Conservation (phyloP, 495 filamentous ascomycete species). For the Podospora pseudopauciseta region DNA sequence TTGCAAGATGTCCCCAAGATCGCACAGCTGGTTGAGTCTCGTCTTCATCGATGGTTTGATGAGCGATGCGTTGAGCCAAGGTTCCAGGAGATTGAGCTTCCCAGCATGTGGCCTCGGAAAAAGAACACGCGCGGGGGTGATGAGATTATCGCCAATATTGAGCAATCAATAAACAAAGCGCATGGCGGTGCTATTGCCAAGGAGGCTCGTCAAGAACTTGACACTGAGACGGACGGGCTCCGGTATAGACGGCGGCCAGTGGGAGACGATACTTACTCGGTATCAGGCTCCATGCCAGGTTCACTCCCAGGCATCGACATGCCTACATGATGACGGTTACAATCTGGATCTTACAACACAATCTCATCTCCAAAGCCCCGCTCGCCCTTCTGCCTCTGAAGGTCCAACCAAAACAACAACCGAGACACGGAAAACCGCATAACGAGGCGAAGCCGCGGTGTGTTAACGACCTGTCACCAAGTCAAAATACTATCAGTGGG, state of each 20-base stretch:
- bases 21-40: slow-evolving; percentile 85
- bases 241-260: slow-evolving; percentile 37
- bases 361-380: background rate
- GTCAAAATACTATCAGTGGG: background rate
- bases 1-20: slow-evolving; percentile 97
- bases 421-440: background rate
- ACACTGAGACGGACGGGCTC: slow-evolving; percentile 42
- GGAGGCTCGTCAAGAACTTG: slow-evolving; percentile 46
- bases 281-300: slow-evolving; percentile 34
- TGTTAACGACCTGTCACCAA: background rate
- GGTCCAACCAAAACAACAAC: background rate
- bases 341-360: background rate
- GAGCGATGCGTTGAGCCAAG: slow-evolving; percentile 92
- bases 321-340: slow-evolving; percentile 17
- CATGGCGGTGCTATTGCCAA: slow-evolving; percentile 49
- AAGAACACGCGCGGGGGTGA: slow-evolving; percentile 69
- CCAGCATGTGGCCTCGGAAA: slow-evolving; percentile 91
- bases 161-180: slow-evolving; percentile 42
- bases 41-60: slow-evolving; percentile 95
- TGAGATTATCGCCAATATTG: slow-evolving; percentile 40
- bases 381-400: background rate
- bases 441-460: too few species aligned
- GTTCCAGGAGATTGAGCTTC: slow-evolving; percentile 91
- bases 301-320: slow-evolving; percentile 28
- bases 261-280: slow-evolving; percentile 34